Evolutionary conservation across 2,329 filamentous ascomycete species (phyloP).

Genomic region (Alternaria alternata): DNA sequence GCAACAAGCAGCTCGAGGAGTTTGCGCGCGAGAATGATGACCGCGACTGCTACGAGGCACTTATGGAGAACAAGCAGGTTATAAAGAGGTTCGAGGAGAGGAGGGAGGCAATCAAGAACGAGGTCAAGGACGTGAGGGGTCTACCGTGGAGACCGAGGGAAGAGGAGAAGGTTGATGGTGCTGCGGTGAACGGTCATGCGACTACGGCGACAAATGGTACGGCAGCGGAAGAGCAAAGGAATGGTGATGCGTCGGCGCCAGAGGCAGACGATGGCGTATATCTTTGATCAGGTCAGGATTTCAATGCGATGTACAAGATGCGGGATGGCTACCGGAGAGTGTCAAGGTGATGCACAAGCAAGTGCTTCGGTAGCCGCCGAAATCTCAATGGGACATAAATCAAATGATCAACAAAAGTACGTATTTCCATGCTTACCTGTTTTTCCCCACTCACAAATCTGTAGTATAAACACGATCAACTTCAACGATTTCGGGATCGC

Average conservation of each 20-base stretch:
- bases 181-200: not conserved
- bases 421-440: not conserved
- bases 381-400: not conserved
- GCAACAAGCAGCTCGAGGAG: conserved; percentile 75
- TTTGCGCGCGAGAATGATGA: conserved; percentile 65
- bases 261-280: conserved; percentile 7
- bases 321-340: not conserved
- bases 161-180: conserved; percentile 19
- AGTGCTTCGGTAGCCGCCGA: not conserved
- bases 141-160: conserved; percentile 58
- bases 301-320: not conserved
- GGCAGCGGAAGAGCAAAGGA: not conserved
- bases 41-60: conserved; percentile 76
- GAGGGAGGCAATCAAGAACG: conserved; percentile 68
- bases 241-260: not conserved
- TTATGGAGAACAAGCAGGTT: conserved; percentile 74
- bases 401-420: not conserved
- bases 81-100: conserved; percentile 73
- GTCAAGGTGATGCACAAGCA: not conserved
- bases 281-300: not conserved
- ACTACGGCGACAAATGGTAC: not conserved
- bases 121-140: conserved; percentile 69
- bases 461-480: not conserved
- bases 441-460: not conserved
- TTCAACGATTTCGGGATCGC: not conserved